A percentile compares a stretch with the other conserved stretches of the same genome.
Conservation (phyloP, 2,329 filamentous ascomycete species). For the Cercospora canescens region DNA sequence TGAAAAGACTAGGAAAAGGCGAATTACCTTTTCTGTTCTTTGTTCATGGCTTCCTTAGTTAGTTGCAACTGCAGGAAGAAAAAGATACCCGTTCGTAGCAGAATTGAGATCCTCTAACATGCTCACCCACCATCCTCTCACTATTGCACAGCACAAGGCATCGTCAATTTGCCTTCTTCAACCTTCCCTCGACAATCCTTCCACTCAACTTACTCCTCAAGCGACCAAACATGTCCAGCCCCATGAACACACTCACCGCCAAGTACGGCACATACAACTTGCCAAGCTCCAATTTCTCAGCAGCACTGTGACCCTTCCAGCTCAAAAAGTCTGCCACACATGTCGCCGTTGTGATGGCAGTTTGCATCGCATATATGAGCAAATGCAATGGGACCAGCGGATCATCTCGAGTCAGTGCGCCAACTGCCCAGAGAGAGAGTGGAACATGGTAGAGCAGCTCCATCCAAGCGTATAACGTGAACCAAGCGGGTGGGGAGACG, state of each 20-base stretch:
- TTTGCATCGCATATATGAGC: constrained; percentile 60
- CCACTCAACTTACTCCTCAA: constrained; percentile 8
- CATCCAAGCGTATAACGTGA: constrained; percentile 55
- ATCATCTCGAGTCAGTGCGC: constrained; percentile 56
- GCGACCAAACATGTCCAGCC: constrained; percentile 41
- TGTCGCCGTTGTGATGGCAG: constrained; percentile 61
- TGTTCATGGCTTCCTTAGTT: neutral
- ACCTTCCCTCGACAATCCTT: constrained; percentile 4
- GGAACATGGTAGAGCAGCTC: constrained; percentile 64
- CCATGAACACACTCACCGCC: constrained; percentile 53
- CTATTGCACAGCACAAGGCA: neutral
- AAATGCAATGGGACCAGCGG: constrained; percentile 60
- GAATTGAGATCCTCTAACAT: neutral
- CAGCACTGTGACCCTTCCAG: constrained; percentile 51
- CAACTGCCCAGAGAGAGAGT: constrained; percentile 59
- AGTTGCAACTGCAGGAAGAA: neutral
- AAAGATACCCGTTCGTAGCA: neutral
- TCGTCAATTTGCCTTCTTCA: constrained; percentile 15
- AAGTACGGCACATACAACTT: constrained; percentile 60
- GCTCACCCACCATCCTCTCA: neutral
- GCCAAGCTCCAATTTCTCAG: constrained; percentile 52
- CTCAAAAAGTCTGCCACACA: constrained; percentile 62
- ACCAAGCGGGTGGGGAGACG: constrained; percentile 59
- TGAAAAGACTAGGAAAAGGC: neutral
- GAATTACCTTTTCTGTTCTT: neutral